Evolutionary conservation across 768 basidiomycete species (phyloP), one percentile per base, ranked within the genome.

Genomic region (Candolleomyces eurysporus): DNA sequence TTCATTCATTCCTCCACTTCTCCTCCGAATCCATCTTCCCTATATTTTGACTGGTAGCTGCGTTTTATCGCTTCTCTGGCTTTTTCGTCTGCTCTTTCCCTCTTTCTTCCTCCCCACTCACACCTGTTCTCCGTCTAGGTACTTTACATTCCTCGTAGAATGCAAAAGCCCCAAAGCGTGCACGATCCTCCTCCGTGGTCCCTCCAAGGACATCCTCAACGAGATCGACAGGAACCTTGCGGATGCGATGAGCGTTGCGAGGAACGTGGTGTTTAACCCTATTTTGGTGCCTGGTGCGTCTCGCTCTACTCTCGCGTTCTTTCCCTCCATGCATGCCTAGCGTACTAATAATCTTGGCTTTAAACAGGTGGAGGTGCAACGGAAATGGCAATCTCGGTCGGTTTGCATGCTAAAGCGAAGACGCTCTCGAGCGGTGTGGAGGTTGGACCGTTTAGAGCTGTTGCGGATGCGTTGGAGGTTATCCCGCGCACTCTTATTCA

Each of bases 141-240:
- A 98, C 80, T 99, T 98, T 74, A 90, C 96, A 32, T 98, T 98
- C 87, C 82, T 98, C 54, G 92, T 90, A n/a, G 87, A 94, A 70
- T 99, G 97, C 78, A 76, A 78, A 40, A 79, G 82, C 14, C 97
- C 97, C 5, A 96, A 97, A 78, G 97, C 96, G 0, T 98, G 97
- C 83, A 98, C 96, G 11, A 94, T 98, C 76, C 86, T 99, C 51
- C 90, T 99, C 14, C 94, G 96, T 46, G 96, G 97, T 1, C 97
- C 97, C 0, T 96, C 94, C 2, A 99, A 98, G 75, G 97, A 98
- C 69, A 94, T 98, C 67, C 81, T 99, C 53, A 97, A 98, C 74
- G 97, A 98, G 78, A 93, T 98, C 66, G 97, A 98, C 74, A 87
- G 96, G 55, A 99, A 98, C 75, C 84, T 98, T 32, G 94, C 94